These are phyloP conservation scores for Termitomyces sp. DNA, from an alignment of 768 basidiomycete species.

Conservation along the genomic window DNA sequence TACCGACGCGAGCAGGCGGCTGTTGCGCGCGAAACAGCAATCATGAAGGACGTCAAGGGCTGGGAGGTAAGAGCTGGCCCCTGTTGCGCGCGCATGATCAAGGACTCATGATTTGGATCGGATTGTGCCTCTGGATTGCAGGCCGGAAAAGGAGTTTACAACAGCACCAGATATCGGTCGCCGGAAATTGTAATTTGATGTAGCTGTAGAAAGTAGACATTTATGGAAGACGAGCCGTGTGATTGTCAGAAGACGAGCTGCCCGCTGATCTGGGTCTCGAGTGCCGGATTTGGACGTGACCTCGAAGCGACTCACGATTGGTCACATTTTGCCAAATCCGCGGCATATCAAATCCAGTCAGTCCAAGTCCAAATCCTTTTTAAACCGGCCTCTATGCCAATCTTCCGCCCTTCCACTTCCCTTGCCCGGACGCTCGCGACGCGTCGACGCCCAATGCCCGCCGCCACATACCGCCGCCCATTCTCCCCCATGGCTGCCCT, in stretches of 20 bases:
- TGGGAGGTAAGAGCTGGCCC: conserved; percentile 76
- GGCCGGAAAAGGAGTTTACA: conserved; percentile 86
- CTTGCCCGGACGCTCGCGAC: conserved; percentile 24
- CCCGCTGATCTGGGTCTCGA: conserved; percentile 1
- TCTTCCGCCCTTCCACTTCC: conserved; percentile 25
- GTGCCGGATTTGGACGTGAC: conserved; percentile 1
- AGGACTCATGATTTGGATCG: conserved; percentile 19
- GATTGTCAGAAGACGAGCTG: not conserved
- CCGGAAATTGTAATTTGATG: conserved; percentile 37
- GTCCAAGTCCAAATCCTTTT: conserved; percentile 39
- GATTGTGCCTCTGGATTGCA: conserved; percentile 30
- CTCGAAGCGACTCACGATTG: too few relatives aligned
- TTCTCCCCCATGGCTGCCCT: conserved; percentile 20
- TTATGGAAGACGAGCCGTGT: conserved; percentile 5
- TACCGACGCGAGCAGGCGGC: conserved; percentile 82
- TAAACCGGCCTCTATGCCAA: conserved; percentile 30
- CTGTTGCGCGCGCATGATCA: conserved; percentile 19
- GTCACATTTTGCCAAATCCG: not conserved
- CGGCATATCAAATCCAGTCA: conserved; percentile 1
- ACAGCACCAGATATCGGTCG: conserved; percentile 69
- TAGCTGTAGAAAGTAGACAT: not conserved
- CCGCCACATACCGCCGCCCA: conserved; percentile 29
- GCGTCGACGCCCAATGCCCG: conserved; percentile 37
- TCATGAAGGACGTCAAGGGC: conserved; percentile 91
- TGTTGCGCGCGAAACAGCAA: conserved; percentile 74